Evolutionary conservation across 1,284 basidiomycete genomes (phyloP), one percentile per base, ranked within the genome.

Genomic region (Melanopsichium pennsylvanicum): DNA sequence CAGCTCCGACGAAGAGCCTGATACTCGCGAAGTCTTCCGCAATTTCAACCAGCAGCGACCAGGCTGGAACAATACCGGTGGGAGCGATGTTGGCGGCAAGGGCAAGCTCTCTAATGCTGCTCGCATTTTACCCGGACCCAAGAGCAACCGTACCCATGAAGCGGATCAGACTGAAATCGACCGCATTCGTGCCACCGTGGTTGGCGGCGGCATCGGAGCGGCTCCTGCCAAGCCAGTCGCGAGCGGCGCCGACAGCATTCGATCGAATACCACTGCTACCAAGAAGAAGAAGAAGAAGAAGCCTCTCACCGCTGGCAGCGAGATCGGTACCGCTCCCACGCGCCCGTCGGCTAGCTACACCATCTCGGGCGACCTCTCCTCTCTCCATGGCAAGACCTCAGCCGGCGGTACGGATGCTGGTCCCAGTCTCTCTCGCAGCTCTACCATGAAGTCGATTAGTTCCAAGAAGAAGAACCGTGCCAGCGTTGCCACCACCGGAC

Each of bases 1-100:
- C 57, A 71, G 67, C 42, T 68, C 67, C 22, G 74, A 76, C 36
- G 78, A 79, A 21, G 72, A 78, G 54, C 70, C 74, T 35, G 69
- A 71, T 40, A 46, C 48, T 2, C 55, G 69, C 7, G 56, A 77
- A 29, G 58, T 78, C 23, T 68, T 76, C 47, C 72, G 76, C 31
- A 68, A 75, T 42, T 60, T 74, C 54, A 80, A 80, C 44, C 59
- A 70, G 33, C 52, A 55, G 8, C 56, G 57, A 15, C 60, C 71
- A 10, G 46, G 66, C 11, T 72, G 64, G 49, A 42, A 43, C 9
- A 27, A 45, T 2, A 51, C 44, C 38, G 49, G 42, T 2, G 41
- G 32, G 18, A 67, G 60, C 47, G 74, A 75, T 38, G 58, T 76
- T 22, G 74, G 74, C 31, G 44, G 44, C 41, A 56, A 67, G 51